phyloP scores from a whole-genome alignment of 2,329 filamentous ascomycete genomes.

The Aspergillus ochraceus region DNA sequence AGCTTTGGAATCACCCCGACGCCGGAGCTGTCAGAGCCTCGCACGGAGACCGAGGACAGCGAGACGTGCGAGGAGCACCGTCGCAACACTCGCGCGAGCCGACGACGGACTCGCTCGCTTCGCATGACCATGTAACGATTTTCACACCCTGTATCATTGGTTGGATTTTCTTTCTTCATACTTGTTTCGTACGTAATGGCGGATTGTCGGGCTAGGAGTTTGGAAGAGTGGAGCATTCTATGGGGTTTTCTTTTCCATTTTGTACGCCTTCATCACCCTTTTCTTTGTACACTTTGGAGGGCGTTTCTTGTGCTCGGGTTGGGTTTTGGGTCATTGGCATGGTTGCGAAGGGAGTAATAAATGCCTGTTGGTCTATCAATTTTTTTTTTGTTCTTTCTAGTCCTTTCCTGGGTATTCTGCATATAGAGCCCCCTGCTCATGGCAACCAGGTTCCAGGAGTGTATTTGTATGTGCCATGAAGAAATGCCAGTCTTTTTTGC shows the following conservation, averaged over 20 bases:
- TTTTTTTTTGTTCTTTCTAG: neutral
- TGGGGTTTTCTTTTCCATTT: neutral
- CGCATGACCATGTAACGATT: constrained; percentile 38
- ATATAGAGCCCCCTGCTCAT: neutral
- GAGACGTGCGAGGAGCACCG: constrained; percentile 36
- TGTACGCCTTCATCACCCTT: neutral
- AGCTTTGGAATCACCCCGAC: constrained; percentile 39
- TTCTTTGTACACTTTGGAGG: neutral
- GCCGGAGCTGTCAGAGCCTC: constrained; percentile 38
- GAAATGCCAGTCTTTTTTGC: neutral
- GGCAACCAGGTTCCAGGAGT: neutral
- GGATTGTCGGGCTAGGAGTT: constrained; percentile 6
- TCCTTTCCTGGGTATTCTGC: neutral
- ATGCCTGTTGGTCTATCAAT: neutral
- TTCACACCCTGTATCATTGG: constrained; percentile 3
- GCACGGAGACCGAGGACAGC: constrained; percentile 40
- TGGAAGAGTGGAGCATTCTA: neutral
- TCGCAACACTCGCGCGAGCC: constrained; percentile 36
- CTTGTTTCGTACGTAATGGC: neutral
- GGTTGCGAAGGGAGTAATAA: neutral
- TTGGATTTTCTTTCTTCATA: neutral
- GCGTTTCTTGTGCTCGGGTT: neutral
- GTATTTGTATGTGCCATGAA: neutral
- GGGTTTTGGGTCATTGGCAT: neutral
- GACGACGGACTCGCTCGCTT: constrained; percentile 32